These are phyloP conservation scores for Penicillium palitans DNA, from an alignment of 2,329 filamentous ascomycete species.

Conservation along the genomic window DNA sequence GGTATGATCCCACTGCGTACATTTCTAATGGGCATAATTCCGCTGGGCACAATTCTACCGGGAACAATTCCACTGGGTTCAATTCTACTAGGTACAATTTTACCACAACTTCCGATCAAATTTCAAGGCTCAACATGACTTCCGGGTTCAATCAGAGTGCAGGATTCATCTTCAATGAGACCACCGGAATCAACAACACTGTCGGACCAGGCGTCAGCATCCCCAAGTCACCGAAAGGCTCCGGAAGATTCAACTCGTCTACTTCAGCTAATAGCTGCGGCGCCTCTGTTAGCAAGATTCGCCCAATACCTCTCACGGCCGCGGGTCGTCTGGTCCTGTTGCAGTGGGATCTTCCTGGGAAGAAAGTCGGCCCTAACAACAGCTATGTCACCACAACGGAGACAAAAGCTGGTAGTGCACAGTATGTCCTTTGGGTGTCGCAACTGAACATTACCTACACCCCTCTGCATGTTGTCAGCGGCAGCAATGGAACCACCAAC, in stretches of 20 bases:
- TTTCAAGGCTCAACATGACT: conserved; percentile 26
- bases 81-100: not conserved
- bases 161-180: conserved; percentile 25
- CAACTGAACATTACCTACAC: conserved; percentile 77
- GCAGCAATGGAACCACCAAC: conserved; percentile 45
- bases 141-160: conserved; percentile 31
- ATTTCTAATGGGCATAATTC: not conserved
- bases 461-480: conserved; percentile 50
- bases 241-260: conserved; percentile 31
- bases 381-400: conserved; percentile 68
- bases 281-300: conserved; percentile 56
- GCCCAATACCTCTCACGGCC: conserved; percentile 73
- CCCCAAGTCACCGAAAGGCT: conserved; percentile 52
- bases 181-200: conserved; percentile 64
- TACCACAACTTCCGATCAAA: not conserved
- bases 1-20: not conserved
- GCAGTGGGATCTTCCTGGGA: conserved; percentile 69
- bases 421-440: conserved; percentile 72
- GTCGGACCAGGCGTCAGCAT: conserved; percentile 40
- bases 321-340: conserved; percentile 71
- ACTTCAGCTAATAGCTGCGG: conserved; percentile 54
- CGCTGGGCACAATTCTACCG: not conserved
- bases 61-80: not conserved
- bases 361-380: conserved; percentile 74
- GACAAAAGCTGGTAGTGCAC: conserved; percentile 54